Evolutionary conservation across 345 rosid species (phyloP).

Genomic region (Eucalyptus urophylla): DNA sequence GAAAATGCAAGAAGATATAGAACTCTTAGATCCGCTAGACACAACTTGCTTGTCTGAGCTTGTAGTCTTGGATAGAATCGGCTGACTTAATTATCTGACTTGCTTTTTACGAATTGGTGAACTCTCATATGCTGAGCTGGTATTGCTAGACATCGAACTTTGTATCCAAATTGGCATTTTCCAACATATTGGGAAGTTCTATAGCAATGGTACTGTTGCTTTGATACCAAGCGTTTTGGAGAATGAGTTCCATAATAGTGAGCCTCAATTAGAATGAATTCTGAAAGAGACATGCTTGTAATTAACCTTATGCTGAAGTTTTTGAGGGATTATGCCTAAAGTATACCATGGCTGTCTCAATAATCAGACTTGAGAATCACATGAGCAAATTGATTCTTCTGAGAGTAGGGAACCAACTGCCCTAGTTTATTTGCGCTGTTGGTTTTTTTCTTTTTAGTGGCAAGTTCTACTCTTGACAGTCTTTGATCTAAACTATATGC

Average conservation of each 20-base stretch:
- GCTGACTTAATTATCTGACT: background rate
- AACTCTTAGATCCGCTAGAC: background rate
- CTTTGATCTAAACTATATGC: background rate
- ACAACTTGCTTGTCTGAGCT: background rate
- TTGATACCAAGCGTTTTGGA: background rate
- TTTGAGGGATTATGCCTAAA: background rate
- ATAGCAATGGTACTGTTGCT: background rate
- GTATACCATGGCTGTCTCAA: background rate
- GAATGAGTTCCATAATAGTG: background rate
- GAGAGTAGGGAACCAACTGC: slow-evolving; percentile 68
- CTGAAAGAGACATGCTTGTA: background rate
- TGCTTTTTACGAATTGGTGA: background rate
- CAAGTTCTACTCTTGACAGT: background rate
- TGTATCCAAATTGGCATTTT: background rate
- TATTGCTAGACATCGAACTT: background rate
- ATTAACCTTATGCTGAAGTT: background rate
- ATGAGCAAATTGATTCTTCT: slow-evolving; percentile 45
- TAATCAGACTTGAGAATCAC: background rate
- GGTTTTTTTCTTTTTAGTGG: background rate
- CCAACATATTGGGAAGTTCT: background rate
- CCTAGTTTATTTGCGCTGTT: slow-evolving; percentile 5
- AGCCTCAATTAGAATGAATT: background rate
- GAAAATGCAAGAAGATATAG: background rate
- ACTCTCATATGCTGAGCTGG: background rate
- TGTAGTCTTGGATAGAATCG: background rate